Evolutionary conservation across 176 grass and related monocot genomes (phyloP).

Genomic region (Dactylis glomerata): DNA sequence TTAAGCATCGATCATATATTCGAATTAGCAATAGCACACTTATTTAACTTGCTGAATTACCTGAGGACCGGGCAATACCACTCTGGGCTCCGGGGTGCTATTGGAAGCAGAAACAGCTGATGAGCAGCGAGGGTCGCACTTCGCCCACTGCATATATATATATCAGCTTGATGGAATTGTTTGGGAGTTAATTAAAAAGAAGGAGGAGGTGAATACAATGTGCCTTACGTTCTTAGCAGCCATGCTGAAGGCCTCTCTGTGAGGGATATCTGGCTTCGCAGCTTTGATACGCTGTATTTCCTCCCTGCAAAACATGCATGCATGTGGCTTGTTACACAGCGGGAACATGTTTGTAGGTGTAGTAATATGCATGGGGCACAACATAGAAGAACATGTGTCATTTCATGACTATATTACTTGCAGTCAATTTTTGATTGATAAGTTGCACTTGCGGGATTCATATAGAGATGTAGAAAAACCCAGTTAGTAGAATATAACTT

Average conservation of each 20-base stretch:
- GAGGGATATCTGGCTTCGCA: slow-evolving; percentile 86
- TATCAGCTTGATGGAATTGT: neutral
- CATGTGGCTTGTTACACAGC: neutral
- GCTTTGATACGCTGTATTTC: slow-evolving; percentile 99
- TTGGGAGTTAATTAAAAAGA: too few species aligned
- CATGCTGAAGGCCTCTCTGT: slow-evolving; percentile 99
- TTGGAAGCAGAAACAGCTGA: slow-evolving; percentile 54
- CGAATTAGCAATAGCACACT: too few species aligned
- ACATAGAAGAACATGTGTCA: neutral
- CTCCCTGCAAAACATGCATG: slow-evolving; percentile 49
- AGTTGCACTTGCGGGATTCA: neutral
- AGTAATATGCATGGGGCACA: neutral
- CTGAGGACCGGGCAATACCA: slow-evolving; percentile 39
- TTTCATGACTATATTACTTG: neutral
- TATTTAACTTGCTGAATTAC: slow-evolving; percentile 12
- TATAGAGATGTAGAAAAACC: neutral
- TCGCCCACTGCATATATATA: slow-evolving; percentile 77
- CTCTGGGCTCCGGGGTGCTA: slow-evolving; percentile 42
- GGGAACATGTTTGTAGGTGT: neutral
- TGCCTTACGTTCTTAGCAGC: slow-evolving; percentile 92
- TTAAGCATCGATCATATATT: neutral
- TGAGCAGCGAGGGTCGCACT: slow-evolving; percentile 78
- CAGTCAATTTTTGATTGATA: neutral
- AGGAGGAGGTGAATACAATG: neutral
- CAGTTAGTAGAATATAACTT: neutral